These are phyloP conservation scores for Apostasia ramifera DNA, from an alignment of 106 monocot species.

Conservation along the genomic window DNA sequence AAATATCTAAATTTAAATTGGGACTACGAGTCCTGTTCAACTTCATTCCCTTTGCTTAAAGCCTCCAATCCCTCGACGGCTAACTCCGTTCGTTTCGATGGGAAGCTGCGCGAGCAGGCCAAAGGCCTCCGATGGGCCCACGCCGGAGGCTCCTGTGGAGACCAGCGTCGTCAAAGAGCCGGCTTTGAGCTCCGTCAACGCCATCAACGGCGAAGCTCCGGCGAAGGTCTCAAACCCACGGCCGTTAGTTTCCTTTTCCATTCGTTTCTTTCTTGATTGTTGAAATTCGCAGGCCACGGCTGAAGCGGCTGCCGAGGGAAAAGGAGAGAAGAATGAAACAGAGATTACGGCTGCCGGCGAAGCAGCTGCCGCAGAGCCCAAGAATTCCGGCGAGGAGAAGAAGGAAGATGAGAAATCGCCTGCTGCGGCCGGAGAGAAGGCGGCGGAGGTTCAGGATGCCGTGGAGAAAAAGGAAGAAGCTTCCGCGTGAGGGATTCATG, in stretches of 20 bases:
- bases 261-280: background rate
- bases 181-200: background rate
- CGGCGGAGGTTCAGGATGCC: conserved; percentile 6
- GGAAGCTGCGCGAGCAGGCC: conserved; percentile 24
- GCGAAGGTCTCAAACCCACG: background rate
- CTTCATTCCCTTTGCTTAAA: too few species aligned
- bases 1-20: too few species aligned
- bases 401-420: conserved; percentile 9
- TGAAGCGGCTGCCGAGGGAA: conserved; percentile 4
- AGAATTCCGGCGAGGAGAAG: conserved; percentile 11
- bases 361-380: conserved; percentile 27
- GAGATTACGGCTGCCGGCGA: conserved; percentile 16
- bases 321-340: background rate
- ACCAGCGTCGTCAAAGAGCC: conserved; percentile 1
- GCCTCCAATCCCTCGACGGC: background rate
- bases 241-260: background rate
- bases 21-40: too few species aligned
- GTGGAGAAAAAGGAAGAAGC: background rate
- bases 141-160: background rate
- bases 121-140: conserved; percentile 14
- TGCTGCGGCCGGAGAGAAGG: conserved; percentile 17
- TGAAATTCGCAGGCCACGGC: conserved; percentile 11
- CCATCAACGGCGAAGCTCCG: conserved; percentile 4
- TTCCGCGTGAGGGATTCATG: background rate
- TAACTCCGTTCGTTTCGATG: conserved; percentile 13